phyloP scores from a whole-genome alignment of 129 eudicot genomes.

The Apium graveolens region DNA sequence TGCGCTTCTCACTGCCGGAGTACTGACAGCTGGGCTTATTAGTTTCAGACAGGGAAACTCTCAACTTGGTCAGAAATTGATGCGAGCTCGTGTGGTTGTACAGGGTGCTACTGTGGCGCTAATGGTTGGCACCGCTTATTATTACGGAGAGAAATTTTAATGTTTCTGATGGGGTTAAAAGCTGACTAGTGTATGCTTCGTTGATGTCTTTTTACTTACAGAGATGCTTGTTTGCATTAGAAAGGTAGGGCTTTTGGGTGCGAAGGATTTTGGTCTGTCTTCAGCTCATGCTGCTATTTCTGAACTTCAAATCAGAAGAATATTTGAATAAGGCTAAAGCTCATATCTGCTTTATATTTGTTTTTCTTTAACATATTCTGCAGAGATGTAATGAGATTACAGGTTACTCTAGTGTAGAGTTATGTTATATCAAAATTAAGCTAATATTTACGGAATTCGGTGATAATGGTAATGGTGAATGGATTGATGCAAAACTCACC shows the following conservation, averaged over 20 bases:
- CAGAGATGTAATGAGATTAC: not conserved
- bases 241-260: not conserved
- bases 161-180: not conserved
- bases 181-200: not conserved
- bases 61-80: conserved; percentile 58
- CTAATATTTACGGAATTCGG: not conserved
- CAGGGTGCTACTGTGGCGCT: conserved; percentile 90
- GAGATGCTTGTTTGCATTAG: not conserved
- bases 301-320: not conserved
- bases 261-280: not conserved
- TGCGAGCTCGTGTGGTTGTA: conserved; percentile 78
- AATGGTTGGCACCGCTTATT: conserved; percentile 76
- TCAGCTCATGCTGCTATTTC: not conserved
- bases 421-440: not conserved
- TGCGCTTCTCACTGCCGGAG: conserved; percentile 93
- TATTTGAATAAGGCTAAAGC: not conserved
- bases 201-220: not conserved
- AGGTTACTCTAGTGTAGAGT: not conserved
- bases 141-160: conserved; percentile 54
- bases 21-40: conserved; percentile 83
- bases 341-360: not conserved
- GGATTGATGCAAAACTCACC: not conserved
- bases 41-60: conserved; percentile 76
- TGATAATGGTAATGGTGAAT: no score
- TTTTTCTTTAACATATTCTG: not conserved